These are phyloP conservation scores for Cydonia oblonga DNA, from an alignment of 331 rosid genomes.

Conservation along the genomic window DNA sequence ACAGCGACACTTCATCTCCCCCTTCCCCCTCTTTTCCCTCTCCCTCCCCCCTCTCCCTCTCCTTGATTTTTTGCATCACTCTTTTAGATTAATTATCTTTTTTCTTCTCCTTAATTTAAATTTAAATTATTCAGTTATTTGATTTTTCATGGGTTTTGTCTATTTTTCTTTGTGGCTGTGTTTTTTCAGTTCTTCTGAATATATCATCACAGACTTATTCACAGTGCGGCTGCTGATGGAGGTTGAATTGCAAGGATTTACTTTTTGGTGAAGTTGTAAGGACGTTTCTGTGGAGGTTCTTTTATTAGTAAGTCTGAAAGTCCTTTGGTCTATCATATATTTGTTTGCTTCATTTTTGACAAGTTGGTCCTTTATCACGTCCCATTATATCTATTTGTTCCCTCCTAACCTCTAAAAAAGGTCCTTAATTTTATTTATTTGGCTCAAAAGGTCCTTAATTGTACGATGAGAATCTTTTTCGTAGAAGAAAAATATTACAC, in stretches of 20 bases:
- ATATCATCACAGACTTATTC: neutral
- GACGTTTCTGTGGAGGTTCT: neutral
- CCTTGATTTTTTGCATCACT: slow-evolving; percentile 37
- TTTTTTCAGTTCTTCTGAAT: neutral
- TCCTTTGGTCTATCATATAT: neutral
- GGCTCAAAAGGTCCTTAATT: neutral
- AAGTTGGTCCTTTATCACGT: neutral
- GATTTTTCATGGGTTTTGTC: neutral
- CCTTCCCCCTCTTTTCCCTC: neutral
- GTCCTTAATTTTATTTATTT: neutral
- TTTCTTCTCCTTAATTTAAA: too few species aligned
- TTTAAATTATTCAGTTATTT: too few species aligned
- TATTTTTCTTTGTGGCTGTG: neutral
- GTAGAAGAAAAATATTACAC: neutral
- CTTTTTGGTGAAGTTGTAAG: neutral
- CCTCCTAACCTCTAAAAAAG: neutral
- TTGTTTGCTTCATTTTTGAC: neutral
- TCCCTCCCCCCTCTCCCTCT: slow-evolving; percentile 14
- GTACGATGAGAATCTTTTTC: neutral
- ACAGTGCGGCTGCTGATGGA: neutral
- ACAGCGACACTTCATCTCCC: slow-evolving; percentile 48
- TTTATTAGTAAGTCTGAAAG: neutral
- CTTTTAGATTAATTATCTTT: neutral
- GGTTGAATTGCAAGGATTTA: neutral
- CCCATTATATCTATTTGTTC: neutral